Percentiles rank a stretch among this genome's conserved stretches.
Conservation (phyloP, 1,284 basidiomycete species). For the Boletus holoroseus region DNA sequence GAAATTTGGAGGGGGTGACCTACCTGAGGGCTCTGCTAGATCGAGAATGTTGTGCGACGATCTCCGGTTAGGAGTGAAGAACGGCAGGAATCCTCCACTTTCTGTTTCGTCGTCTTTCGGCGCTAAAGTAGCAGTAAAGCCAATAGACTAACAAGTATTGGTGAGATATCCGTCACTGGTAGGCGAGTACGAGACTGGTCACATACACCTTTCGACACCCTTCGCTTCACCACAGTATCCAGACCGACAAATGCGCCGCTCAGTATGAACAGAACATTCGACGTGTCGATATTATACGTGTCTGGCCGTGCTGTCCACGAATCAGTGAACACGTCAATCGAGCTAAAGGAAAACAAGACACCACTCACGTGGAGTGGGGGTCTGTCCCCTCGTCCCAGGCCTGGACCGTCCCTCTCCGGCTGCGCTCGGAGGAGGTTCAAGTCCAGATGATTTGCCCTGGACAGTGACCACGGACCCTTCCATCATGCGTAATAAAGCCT, state of each 20-base stretch:
- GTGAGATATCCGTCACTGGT: background rate
- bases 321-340: background rate
- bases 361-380: constrained; percentile 20
- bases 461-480: constrained; percentile 85
- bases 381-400: constrained; percentile 36
- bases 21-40: constrained; percentile 63
- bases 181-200: background rate
- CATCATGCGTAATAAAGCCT: constrained; percentile 86
- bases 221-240: constrained; percentile 73
- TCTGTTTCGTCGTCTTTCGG: constrained; percentile 36
- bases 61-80: constrained; percentile 69
- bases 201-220: constrained; percentile 78
- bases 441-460: constrained; percentile 60
- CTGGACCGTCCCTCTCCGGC: constrained; percentile 45
- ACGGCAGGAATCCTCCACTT: constrained; percentile 43
- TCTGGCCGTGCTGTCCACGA: constrained; percentile 53
- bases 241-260: constrained; percentile 94
- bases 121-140: constrained; percentile 72
- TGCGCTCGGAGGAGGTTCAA: constrained; percentile 40
- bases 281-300: constrained; percentile 74
- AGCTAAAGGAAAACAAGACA: background rate
- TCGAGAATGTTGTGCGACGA: constrained; percentile 50
- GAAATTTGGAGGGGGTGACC: constrained; percentile 11
- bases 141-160: constrained; percentile 62
- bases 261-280: constrained; percentile 85